Percentiles rank a stretch among this genome's conserved stretches.
phyloP scores from a whole-genome alignment of 1,139 yeast species.

The Protomyces inundatus region DNA sequence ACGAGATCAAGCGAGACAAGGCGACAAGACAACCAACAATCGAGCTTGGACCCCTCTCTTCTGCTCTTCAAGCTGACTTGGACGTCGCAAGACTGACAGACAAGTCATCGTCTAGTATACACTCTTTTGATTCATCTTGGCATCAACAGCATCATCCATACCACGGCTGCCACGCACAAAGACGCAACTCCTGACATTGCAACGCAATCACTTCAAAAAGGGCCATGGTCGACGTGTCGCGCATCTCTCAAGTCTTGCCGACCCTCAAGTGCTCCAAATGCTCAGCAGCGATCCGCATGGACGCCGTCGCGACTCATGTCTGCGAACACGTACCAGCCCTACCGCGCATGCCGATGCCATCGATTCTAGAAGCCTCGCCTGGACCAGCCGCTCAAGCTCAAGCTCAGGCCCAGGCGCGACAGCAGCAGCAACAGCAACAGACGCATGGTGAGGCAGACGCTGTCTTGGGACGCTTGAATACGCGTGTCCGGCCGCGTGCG shows the following conservation, averaged over 20 bases:
- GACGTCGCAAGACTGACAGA: too few relatives aligned
- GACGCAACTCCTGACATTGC: too few relatives aligned
- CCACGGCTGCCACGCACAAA: too few relatives aligned
- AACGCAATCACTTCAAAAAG: too few relatives aligned
- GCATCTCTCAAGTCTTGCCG: constrained; percentile 21
- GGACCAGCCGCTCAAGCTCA: neutral
- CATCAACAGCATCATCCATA: too few relatives aligned
- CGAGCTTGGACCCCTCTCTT: too few relatives aligned
- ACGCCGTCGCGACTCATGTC: constrained; percentile 12
- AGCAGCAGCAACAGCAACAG: neutral
- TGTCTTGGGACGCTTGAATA: constrained; percentile 12
- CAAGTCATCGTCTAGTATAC: too few relatives aligned
- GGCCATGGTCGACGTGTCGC: neutral
- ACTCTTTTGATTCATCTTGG: too few relatives aligned
- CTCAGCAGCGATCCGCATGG: constrained; percentile 6
- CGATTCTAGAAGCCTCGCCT: constrained; percentile 11
- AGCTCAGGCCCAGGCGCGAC: neutral
- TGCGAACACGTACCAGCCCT: neutral
- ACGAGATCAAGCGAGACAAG: too few relatives aligned
- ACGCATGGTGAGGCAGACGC: constrained; percentile 2
- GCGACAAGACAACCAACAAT: too few relatives aligned
- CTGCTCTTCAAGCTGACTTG: too few relatives aligned
- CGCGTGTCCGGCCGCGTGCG: neutral
- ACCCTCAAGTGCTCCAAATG: constrained; percentile 19
- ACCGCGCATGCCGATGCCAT: neutral